Base-by-base conservation (phyloP, 2,329 filamentous ascomycete species). In the Diaporthe humulicola region DNA sequence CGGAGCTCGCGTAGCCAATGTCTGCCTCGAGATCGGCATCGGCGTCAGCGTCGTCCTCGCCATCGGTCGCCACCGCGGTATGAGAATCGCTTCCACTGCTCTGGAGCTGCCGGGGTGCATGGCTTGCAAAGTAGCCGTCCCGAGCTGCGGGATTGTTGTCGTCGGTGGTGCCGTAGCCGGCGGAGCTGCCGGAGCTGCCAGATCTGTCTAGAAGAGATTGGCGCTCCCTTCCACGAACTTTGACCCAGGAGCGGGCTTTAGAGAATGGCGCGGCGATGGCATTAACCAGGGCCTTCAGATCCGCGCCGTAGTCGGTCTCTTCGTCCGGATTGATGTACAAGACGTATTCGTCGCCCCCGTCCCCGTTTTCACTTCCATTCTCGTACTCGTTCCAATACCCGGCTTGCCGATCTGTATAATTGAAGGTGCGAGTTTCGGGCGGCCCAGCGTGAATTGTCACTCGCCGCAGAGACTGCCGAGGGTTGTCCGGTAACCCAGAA, bases 361-460 rank as follows among this genome's bases (percentile, higher is more conserved):
- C 91, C 67, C 88, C 89, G 3, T 84, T 85, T 72, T 95, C 93
- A 81, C 94, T 95, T 12, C 93, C 94, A 81, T 96, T 86, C 78
- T 97, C 95, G 82, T 96, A 97, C 82, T 97, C 95, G 82, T 94
- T 96, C 94, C 95, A 97, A 81, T 96, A 97, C 60, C 86, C 85
- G 69, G 82, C 81, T 10, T 82, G 48, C 8, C 77, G 76, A 19
- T 78, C 74, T 3, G 42, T 19, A 15, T 28, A 64, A 14, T 69
- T 36, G 17, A 71, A 67, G 14, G 50, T 67, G 76, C 76, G 12
- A 75, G 67, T 28, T 15, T 74, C 66, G 4, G 75, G 75, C n/a
- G 77, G 78, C 73, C 54, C 77, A 73, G 73, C 52, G 74, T 40
- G 78, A 76, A 38, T 78, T 75, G 42, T 78, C 17, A 75, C 76